These are phyloP conservation scores for Mycena indigotica DNA, from an alignment of 768 basidiomycete species.

Conservation along the genomic window DNA sequence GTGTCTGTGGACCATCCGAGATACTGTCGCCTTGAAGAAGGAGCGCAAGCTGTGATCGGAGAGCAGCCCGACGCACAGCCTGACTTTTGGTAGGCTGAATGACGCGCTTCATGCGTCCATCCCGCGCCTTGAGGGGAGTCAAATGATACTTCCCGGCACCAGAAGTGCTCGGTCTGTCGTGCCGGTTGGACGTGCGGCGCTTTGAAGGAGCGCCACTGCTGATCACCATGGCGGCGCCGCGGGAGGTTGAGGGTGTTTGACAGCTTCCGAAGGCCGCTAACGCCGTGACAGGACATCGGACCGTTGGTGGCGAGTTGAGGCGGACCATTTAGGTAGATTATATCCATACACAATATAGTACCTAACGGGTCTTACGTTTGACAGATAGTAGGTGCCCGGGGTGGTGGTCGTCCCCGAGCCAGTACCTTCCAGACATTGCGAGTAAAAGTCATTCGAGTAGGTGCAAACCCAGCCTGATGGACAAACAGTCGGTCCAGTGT, in stretches of 20 bases:
- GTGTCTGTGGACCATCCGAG: no score
- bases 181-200: not conserved
- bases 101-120: no score
- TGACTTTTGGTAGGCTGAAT: not conserved
- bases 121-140: not conserved
- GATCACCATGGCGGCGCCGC: not conserved
- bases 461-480: no score
- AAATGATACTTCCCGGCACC: not conserved
- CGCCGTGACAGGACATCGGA: no score
- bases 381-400: not conserved
- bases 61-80: not conserved
- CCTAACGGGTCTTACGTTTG: not conserved
- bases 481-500: no score
- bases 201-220: not conserved
- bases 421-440: no score
- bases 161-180: not conserved
- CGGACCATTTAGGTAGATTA: not conserved
- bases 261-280: not conserved
- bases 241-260: not conserved
- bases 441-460: no score
- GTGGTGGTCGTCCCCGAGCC: no score
- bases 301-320: not conserved
- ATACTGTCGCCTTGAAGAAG: not conserved
- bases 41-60: not conserved
- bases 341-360: not conserved